phyloP scores from a whole-genome alignment of 345 rosid genomes.

The Salix udensis region DNA sequence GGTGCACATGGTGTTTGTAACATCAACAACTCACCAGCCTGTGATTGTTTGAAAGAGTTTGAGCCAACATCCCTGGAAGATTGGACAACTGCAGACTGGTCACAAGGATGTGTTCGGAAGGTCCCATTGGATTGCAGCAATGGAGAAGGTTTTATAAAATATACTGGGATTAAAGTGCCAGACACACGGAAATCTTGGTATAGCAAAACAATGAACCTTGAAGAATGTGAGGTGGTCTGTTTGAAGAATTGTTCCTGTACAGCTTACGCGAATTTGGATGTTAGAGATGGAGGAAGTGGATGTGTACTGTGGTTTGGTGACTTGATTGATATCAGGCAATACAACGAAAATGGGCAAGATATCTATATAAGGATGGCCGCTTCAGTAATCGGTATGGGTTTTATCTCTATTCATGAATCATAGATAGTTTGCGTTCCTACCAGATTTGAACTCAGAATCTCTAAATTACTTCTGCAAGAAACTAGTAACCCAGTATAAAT shows the following conservation, averaged over 20 bases:
- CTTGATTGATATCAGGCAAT: slow-evolving; percentile 6
- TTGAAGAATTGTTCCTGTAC: slow-evolving; percentile 10
- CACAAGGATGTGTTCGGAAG: slow-evolving; percentile 9
- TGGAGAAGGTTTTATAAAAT: slow-evolving; percentile 15
- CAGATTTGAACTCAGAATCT: no score
- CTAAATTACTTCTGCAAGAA: no score
- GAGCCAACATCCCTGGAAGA: slow-evolving; percentile 2
- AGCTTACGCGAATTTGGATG: slow-evolving; percentile 11
- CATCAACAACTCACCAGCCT: slow-evolving; percentile 11
- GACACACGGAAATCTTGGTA: slow-evolving; percentile 11
- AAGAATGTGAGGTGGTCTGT: slow-evolving; percentile 9
- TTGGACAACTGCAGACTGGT: slow-evolving; percentile 8
- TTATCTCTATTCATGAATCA: no score
- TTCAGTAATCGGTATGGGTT: slow-evolving; percentile 29
- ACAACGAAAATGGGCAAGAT: slow-evolving; percentile 29
- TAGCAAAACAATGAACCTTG: slow-evolving; percentile 1
- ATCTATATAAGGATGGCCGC: slow-evolving; percentile 39
- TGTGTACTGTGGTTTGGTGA: slow-evolving; percentile 15
- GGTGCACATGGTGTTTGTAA: slow-evolving; percentile 11
- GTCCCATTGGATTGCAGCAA: slow-evolving; percentile 3
- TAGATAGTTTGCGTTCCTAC: no score
- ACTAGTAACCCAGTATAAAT: no score
- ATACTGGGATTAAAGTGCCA: slow-evolving; percentile 3
- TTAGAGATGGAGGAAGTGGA: slow-evolving; percentile 18
- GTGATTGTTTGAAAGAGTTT: slow-evolving; percentile 10